A percentile compares a stretch with the other conserved stretches of the same genome.
Conservation (phyloP, 2,329 filamentous ascomycete species). For the Fusarium sp. region DNA sequence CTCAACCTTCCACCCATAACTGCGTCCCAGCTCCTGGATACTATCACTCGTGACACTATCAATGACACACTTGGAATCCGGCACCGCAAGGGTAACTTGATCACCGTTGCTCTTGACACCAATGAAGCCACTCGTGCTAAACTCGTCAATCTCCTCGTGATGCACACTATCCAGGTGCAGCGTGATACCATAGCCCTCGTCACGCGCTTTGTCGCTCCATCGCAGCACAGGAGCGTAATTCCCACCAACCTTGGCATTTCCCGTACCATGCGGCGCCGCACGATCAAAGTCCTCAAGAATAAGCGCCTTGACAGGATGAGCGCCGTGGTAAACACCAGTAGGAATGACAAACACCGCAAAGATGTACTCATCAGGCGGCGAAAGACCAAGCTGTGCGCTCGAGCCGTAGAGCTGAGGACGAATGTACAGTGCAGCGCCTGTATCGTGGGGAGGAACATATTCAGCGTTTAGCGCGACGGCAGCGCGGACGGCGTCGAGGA, state of each 20-base stretch:
- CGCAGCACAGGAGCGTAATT: constrained; percentile 95
- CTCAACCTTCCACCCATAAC: constrained; percentile 88
- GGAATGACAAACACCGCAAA: constrained; percentile 92
- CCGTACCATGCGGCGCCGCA: constrained; percentile 89
- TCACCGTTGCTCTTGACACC: constrained; percentile 73
- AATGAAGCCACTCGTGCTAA: constrained; percentile 93
- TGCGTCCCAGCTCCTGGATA: constrained; percentile 78
- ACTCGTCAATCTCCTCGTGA: constrained; percentile 91
- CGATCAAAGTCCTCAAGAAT: constrained; percentile 95
- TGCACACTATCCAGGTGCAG: constrained; percentile 89
- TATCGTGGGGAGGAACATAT: constrained; percentile 89
- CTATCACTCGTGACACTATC: constrained; percentile 86
- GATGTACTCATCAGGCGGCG: constrained; percentile 89
- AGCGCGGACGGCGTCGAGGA: constrained; percentile 79
- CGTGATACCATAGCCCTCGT: constrained; percentile 90
- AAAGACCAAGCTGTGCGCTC: constrained; percentile 86
- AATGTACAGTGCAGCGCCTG: constrained; percentile 92
- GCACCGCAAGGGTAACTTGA: constrained; percentile 80
- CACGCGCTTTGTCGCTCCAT: constrained; percentile 84
- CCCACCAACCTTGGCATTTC: constrained; percentile 92
- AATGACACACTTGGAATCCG: constrained; percentile 88
- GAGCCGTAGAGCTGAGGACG: constrained; percentile 90
- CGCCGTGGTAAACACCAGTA: constrained; percentile 93
- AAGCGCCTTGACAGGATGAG: constrained; percentile 85
- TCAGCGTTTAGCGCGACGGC: constrained; percentile 90